A percentile compares a stretch with the other conserved stretches of the same genome.
Evolutionary conservation across 805 yeast species (phyloP).

Genomic region (Saturnispora diversa): DNA sequence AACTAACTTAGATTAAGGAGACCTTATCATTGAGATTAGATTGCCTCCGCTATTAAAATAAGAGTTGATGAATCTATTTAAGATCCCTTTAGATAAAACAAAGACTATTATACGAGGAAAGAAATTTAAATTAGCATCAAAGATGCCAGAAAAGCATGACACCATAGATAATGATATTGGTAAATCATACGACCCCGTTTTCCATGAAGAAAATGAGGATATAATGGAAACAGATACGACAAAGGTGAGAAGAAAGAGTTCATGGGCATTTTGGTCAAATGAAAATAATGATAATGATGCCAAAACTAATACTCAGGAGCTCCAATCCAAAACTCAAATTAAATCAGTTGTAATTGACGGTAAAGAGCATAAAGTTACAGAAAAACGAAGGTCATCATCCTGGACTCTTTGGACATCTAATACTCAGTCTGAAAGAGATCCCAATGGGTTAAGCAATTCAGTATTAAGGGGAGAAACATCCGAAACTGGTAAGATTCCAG

Average conservation of each 20-base stretch:
- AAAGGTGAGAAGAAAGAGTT: slow-evolving; percentile 14
- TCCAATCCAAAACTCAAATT: background rate
- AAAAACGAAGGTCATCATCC: slow-evolving; percentile 18
- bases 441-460: slow-evolving; percentile 1
- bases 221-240: background rate
- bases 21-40: too few species aligned
- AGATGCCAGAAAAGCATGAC: too few species aligned
- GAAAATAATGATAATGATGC: background rate
- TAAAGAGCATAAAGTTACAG: slow-evolving; percentile 5
- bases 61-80: too few species aligned
- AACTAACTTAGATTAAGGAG: too few species aligned
- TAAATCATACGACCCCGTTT: background rate
- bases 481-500: slow-evolving; percentile 2
- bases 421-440: background rate
- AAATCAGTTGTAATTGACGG: slow-evolving; percentile 8
- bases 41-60: too few species aligned
- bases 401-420: slow-evolving; percentile 27
- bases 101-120: too few species aligned
- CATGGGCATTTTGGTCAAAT: slow-evolving; percentile 25
- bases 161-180: too few species aligned
- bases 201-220: background rate
- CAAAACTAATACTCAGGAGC: background rate
- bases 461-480: background rate
- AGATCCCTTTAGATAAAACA: too few species aligned
- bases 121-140: too few species aligned